These are phyloP conservation scores for Pterocarpus macrocarpus DNA, from an alignment of 306 rosid species.

Conservation along the genomic window DNA sequence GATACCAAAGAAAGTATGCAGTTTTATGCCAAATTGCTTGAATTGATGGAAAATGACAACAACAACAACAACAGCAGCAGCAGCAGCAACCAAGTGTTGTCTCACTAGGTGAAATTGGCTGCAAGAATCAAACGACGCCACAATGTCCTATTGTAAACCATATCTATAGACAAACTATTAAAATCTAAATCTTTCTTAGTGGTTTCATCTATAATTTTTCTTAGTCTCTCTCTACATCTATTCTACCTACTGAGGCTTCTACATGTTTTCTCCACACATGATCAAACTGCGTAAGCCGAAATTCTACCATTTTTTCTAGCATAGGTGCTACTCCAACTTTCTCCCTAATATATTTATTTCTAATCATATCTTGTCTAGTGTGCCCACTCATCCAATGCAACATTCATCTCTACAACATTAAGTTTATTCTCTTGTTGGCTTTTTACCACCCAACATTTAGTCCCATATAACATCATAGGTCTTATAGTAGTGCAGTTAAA, in stretches of 20 bases:
- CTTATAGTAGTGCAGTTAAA: not conserved
- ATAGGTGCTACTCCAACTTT: not conserved
- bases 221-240: too few species aligned
- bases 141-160: too few species aligned
- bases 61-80: not conserved
- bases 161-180: not conserved
- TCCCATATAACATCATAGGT: not conserved
- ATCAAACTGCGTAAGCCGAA: not conserved
- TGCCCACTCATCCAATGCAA: not conserved
- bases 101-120: not conserved
- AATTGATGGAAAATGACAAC: constrained; percentile 1
- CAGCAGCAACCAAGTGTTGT: not conserved
- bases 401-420: not conserved
- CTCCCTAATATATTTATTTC: not conserved
- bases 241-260: too few species aligned
- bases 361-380: not conserved
- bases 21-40: not conserved
- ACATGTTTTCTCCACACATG: not conserved
- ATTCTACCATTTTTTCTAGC: too few species aligned
- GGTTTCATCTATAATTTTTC: too few species aligned
- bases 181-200: too few species aligned
- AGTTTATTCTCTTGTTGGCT: not conserved
- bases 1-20: not conserved
- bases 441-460: not conserved
- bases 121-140: not conserved